These are phyloP conservation scores for Capillidium rhysosporum DNA, from an alignment of 371 early-diverging fungal genomes.

Conservation along the genomic window DNA sequence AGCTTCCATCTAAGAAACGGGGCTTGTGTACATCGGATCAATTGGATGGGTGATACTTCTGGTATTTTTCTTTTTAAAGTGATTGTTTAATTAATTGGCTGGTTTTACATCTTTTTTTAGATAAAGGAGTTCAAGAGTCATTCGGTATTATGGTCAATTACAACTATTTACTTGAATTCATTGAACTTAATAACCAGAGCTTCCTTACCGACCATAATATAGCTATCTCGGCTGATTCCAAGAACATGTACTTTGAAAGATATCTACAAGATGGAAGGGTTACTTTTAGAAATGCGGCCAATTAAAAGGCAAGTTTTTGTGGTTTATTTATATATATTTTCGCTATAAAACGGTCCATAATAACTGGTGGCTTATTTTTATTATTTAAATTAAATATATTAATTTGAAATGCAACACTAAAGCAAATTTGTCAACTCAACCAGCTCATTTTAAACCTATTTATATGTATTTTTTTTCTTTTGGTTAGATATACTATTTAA, in stretches of 20 bases:
- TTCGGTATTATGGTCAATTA: constrained; percentile 82
- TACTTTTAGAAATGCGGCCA: too few species aligned
- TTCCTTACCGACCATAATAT: constrained; percentile 47
- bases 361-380: too few species aligned
- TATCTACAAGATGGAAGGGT: not conserved
- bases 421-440: too few species aligned
- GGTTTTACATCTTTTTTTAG: constrained; percentile 7
- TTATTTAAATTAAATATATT: too few species aligned
- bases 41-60: constrained; percentile 65
- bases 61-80: constrained; percentile 8
- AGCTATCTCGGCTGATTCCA: constrained; percentile 13
- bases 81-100: not conserved
- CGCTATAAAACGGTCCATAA: too few species aligned
- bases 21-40: constrained; percentile 55
- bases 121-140: constrained; percentile 50
- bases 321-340: too few species aligned
- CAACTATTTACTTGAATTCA: constrained; percentile 34
- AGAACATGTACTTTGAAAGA: not conserved
- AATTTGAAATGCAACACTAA: too few species aligned
- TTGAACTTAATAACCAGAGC: constrained; percentile 50
- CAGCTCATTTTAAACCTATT: too few species aligned
- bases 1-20: constrained; percentile 84
- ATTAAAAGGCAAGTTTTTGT: too few species aligned
- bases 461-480: too few species aligned
- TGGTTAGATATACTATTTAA: too few species aligned